Conservation (phyloP, 257 asterid genomes). For the Capsicum baccatum region DNA sequence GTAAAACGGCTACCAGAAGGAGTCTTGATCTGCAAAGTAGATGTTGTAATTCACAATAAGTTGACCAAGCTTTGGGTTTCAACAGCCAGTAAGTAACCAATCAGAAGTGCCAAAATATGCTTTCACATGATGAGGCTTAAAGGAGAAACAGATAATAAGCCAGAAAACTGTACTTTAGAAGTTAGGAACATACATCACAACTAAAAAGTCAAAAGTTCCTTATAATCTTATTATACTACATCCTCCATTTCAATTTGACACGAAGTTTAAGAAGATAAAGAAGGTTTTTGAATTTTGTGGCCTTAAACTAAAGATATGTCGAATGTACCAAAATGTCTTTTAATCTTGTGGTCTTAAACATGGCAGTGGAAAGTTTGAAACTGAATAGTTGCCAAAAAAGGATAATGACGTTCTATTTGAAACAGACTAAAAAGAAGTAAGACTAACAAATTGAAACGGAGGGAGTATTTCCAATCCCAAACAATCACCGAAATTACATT, state of each 20-base stretch:
- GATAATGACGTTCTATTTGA: too few species aligned
- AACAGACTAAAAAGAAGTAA: too few species aligned
- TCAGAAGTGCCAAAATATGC: neutral
- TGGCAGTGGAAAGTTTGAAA: too few species aligned
- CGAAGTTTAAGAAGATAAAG: too few species aligned
- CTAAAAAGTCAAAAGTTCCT: neutral
- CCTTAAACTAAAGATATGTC: too few species aligned
- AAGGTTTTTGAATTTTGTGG: too few species aligned
- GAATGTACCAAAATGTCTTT: too few species aligned
- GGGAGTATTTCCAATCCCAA: slow-evolving; percentile 11
- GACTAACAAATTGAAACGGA: too few species aligned
- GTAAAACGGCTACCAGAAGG: slow-evolving; percentile 70
- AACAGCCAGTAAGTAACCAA: neutral
- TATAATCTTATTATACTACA: neutral
- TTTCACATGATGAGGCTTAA: neutral
- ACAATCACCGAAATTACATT: neutral
- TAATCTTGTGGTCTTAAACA: too few species aligned
- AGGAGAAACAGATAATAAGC: neutral
- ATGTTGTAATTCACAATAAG: neutral
- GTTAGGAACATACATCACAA: neutral
- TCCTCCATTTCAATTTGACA: too few species aligned
- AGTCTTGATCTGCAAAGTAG: slow-evolving; percentile 70
- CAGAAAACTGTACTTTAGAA: neutral
- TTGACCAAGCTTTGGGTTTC: neutral
- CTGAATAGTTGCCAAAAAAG: too few species aligned